Base-by-base conservation (phyloP, 352 stramenopile species). In the Peronosclerospora sorghi region DNA sequence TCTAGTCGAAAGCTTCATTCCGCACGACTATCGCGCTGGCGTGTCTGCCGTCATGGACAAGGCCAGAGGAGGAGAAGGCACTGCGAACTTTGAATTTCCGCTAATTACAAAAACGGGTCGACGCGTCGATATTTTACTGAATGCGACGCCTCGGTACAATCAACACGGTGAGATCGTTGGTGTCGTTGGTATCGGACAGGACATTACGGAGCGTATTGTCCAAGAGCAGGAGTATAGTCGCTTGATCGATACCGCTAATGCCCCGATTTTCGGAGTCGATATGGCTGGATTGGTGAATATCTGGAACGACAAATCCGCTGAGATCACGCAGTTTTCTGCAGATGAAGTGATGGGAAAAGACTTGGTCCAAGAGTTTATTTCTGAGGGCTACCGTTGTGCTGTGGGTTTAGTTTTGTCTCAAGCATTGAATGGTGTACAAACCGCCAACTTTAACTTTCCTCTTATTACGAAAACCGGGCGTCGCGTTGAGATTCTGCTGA, bases 291-390 rank as follows among this genome's bases (percentile, higher is more conserved):
- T n/a, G 1, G 63, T 82, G 13, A 79, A 78, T 42, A 74, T 76
- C 46, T 82, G 69, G 69, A 82, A 95, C 48, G 38, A 84, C 13
- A 87, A 84, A 85, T 32, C 42, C n/a, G 75, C 75, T 1, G 78
- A 83, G 9, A 90, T 90, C 35, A 96, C 86, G 1, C 83, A 95
- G 51, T 97, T 96, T 49, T 78, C 70, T 5, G 73, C 86, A 20
- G 54, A 86, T 4, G 89, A 97, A 49, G 89, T 91, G 10, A 72
- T 95, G 35, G 87, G 81, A 15, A 62, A 68, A 5, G 75, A 80
- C 5, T 52, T 97, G 4, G 82, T 97, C 8, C 65, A 95, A n/a
- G 68, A 82, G 20, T 96, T 96, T 49, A 95, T 97, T 51, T 71
- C 73, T 0, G 50, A 71, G 4, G 66, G 93, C 28, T 83, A 83